Evolutionary conservation across 1,284 basidiomycete genomes (phyloP).

Genomic region (Gomphus bonarii): DNA sequence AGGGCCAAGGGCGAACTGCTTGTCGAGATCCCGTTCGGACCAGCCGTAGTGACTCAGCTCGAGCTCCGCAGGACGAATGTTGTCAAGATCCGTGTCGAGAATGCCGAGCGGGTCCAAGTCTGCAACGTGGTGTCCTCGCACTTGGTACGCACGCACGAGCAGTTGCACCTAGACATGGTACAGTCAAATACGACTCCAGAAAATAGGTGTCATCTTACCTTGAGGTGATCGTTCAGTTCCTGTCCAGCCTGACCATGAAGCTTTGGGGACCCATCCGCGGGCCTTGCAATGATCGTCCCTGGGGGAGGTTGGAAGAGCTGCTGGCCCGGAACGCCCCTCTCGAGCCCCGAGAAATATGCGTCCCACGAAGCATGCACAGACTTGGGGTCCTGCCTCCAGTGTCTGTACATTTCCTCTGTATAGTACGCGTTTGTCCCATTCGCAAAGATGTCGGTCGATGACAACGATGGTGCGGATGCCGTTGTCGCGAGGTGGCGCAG

Average conservation of each 20-base stretch:
- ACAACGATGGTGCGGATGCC: constrained; percentile 34
- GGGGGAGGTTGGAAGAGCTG: constrained; percentile 86
- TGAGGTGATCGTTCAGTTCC: constrained; percentile 89
- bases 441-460: constrained; percentile 72
- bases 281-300: constrained; percentile 45
- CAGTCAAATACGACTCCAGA: neutral
- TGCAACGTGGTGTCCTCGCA: constrained; percentile 94
- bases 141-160: constrained; percentile 96
- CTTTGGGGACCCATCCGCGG: constrained; percentile 76
- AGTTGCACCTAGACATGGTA: constrained; percentile 68
- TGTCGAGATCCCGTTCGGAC: constrained; percentile 87
- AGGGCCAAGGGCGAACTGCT: constrained; percentile 89
- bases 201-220: constrained; percentile 39
- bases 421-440: constrained; percentile 93
- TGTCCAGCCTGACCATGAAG: constrained; percentile 61
- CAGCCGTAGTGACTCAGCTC: constrained; percentile 92
- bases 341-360: constrained; percentile 89
- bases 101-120: constrained; percentile 95
- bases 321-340: constrained; percentile 76
- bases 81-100: constrained; percentile 76
- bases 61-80: constrained; percentile 74
- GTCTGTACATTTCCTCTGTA: constrained; percentile 75
- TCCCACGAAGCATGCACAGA: constrained; percentile 95
- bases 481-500: constrained; percentile 38
- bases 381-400: constrained; percentile 84